Conservation (phyloP, 2,329 filamentous ascomycete genomes). For the Aspergillus terreus region DNA sequence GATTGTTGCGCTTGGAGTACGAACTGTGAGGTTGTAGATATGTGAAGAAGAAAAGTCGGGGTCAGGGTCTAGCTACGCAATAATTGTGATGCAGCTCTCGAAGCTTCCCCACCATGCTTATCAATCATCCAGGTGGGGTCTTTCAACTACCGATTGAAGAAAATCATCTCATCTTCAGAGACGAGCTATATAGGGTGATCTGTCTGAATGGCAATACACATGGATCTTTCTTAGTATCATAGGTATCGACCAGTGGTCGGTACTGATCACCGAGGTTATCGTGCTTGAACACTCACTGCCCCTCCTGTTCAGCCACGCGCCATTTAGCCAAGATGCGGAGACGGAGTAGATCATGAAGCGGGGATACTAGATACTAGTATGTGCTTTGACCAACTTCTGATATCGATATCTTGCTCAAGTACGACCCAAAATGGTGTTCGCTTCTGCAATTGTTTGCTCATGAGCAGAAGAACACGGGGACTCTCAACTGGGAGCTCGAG, state of each 20-base stretch:
- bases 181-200: not conserved
- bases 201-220: too few species aligned
- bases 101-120: not conserved
- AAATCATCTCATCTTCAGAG: not conserved
- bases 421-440: not conserved
- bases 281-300: too few species aligned
- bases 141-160: not conserved
- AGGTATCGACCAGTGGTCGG: too few species aligned
- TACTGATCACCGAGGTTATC: not conserved
- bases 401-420: too few species aligned
- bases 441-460: not conserved
- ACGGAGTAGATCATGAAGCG: too few species aligned
- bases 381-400: not conserved
- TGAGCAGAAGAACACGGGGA: not conserved
- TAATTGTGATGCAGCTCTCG: not conserved
- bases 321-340: too few species aligned
- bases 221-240: too few species aligned
- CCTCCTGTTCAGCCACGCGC: too few species aligned
- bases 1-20: not conserved
- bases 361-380: too few species aligned
- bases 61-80: too few species aligned
- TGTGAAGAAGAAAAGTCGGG: too few species aligned
- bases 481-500: not conserved
- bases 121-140: not conserved
- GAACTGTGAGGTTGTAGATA: too few species aligned